Conservation (phyloP, 257 asterid species). For the Lycium barbarum region DNA sequence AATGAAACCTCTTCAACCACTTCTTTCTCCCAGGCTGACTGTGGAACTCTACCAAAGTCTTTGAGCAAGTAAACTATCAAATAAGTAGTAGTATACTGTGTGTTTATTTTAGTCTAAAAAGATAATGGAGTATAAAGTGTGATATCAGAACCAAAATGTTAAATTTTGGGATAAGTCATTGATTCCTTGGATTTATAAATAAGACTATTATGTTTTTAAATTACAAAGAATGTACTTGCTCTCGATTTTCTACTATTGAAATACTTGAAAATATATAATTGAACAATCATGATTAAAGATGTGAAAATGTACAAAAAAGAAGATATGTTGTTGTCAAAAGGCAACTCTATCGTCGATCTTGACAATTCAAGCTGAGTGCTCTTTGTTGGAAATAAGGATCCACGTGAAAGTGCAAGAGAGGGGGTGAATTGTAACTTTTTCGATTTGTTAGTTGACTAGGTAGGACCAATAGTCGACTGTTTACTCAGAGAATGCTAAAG, state of each 20-base stretch:
- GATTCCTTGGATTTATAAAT: neutral
- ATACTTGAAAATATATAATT: neutral
- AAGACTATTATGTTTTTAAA: neutral
- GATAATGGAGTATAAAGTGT: neutral
- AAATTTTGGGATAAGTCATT: neutral
- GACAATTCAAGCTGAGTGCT: no score
- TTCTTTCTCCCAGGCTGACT: slow-evolving; percentile 53
- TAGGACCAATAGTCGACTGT: no score
- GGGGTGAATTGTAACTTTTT: no score
- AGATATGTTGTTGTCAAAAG: no score
- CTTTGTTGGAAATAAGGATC: no score
- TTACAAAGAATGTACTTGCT: neutral
- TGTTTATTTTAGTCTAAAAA: neutral
- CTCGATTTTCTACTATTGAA: neutral
- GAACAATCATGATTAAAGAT: neutral
- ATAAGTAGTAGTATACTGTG: neutral
- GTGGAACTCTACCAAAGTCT: slow-evolving; percentile 41
- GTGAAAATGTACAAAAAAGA: neutral
- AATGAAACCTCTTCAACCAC: slow-evolving; percentile 50
- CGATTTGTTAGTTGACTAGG: no score
- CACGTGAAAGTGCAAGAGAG: no score
- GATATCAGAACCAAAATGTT: neutral
- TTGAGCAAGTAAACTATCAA: slow-evolving; percentile 19
- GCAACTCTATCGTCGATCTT: no score
- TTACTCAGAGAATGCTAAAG: no score